A percentile compares a stretch with the other conserved stretches of the same genome.
These are phyloP conservation scores for Rutstroemia sp. DNA, from an alignment of 2,329 filamentous ascomycete species.

Conservation along the genomic window DNA sequence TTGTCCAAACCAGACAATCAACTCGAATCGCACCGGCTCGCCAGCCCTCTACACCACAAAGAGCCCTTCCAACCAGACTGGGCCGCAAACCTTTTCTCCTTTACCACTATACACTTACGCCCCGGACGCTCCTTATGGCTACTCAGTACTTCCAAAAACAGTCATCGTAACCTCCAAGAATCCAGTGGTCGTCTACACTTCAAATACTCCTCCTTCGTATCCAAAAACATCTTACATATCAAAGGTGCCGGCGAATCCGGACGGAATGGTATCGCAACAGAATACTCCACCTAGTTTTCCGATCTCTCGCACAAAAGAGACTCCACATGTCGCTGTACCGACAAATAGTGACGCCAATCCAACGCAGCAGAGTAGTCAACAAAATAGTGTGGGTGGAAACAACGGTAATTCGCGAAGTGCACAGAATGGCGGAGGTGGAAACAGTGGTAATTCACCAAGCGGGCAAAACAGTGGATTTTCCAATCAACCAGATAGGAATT, in stretches of 20 bases:
- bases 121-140: background rate
- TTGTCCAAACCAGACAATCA: constrained; percentile 5
- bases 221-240: background rate
- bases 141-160: background rate
- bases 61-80: too few species aligned
- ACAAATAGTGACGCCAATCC: background rate
- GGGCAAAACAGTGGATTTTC: background rate
- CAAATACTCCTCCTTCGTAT: background rate
- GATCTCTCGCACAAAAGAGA: background rate
- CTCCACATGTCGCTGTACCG: background rate
- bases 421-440: background rate
- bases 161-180: constrained; percentile 5
- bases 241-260: background rate
- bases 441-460: background rate
- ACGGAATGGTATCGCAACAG: background rate
- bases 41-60: background rate
- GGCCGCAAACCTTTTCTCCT: background rate
- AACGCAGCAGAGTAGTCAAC: too few species aligned
- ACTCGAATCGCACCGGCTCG: background rate
- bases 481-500: background rate
- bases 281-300: too few species aligned
- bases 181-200: background rate
- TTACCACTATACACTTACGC: background rate
- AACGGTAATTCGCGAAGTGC: too few species aligned
- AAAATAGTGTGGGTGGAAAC: too few species aligned